Percentiles rank a stretch among this genome's conserved stretches.
phyloP scores from a whole-genome alignment of 768 basidiomycete genomes.

The Flagelloscypha sp. region DNA sequence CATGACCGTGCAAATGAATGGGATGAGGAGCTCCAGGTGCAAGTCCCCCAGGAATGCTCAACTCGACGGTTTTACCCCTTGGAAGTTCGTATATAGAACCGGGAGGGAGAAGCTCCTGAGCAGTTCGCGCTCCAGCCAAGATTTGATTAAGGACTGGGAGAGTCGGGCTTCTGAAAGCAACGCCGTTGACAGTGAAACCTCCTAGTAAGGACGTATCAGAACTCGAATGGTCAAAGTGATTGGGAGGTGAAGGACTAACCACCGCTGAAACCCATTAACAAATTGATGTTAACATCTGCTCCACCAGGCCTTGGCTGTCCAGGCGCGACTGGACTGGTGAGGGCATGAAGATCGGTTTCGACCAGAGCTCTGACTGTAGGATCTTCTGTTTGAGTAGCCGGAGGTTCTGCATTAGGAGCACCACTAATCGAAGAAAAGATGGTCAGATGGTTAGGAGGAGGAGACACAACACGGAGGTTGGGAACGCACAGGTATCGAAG shows the following conservation, averaged over 20 bases:
- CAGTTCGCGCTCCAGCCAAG: slow-evolving; percentile 41
- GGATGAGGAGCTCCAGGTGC: slow-evolving; percentile 32
- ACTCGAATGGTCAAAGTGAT: too few relatives aligned
- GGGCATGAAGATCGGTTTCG: slow-evolving; percentile 8
- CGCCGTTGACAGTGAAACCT: slow-evolving; percentile 23
- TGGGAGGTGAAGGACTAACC: too few relatives aligned
- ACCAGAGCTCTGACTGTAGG: neutral
- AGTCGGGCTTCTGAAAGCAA: slow-evolving; percentile 26
- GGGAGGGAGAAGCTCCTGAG: slow-evolving; percentile 39
- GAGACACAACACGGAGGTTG: too few relatives aligned
- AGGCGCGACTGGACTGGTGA: slow-evolving; percentile 11
- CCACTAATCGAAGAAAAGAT: too few relatives aligned
- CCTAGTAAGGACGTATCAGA: too few relatives aligned
- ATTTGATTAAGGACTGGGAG: slow-evolving; percentile 52
- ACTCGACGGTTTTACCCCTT: slow-evolving; percentile 36
- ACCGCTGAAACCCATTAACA: slow-evolving; percentile 16
- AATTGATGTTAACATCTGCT: slow-evolving; percentile 23
- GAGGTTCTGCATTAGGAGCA: slow-evolving; percentile 35
- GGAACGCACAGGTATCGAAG: slow-evolving; percentile 39
- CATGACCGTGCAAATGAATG: slow-evolving; percentile 35
- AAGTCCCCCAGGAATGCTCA: slow-evolving; percentile 32
- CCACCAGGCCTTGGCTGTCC: slow-evolving; percentile 14
- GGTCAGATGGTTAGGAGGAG: too few relatives aligned
- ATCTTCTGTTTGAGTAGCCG: slow-evolving; percentile 9
- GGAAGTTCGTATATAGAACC: slow-evolving; percentile 42